phyloP scores from a whole-genome alignment of 129 eudicot species.

The Solidago caesia region DNA sequence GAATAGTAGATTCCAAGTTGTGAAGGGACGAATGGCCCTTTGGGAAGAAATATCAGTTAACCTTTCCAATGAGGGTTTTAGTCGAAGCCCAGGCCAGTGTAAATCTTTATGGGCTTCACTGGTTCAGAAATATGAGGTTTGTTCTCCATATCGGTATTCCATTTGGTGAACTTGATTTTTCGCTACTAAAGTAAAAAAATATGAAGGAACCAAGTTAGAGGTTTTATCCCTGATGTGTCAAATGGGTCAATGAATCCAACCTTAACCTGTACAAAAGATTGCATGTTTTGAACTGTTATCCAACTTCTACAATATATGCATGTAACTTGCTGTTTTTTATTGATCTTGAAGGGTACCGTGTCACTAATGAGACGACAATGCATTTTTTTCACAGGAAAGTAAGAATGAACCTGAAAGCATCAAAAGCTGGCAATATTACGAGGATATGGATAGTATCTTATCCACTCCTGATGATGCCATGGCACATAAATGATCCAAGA shows the following conservation, averaged over 20 bases:
- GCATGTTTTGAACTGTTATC: too few species aligned
- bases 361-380: not conserved
- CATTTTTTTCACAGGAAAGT: constrained; percentile 58
- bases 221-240: not conserved
- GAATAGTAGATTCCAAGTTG: constrained; percentile 78
- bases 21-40: constrained; percentile 94
- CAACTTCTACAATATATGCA: not conserved
- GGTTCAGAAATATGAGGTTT: constrained; percentile 87
- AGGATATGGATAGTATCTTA: constrained; percentile 57
- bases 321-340: not conserved
- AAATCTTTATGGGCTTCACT: constrained; percentile 94
- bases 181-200: not conserved
- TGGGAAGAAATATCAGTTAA: constrained; percentile 89
- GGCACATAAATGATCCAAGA: constrained; percentile 40
- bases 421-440: constrained; percentile 74
- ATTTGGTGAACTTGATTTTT: not conserved
- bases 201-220: not conserved
- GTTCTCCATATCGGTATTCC: constrained; percentile 23
- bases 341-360: not conserved
- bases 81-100: constrained; percentile 89
- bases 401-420: constrained; percentile 49
- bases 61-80: constrained; percentile 58
- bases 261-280: too few species aligned
- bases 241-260: not conserved
- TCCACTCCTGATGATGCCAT: constrained; percentile 44